Evolutionary conservation across 176 grass and related monocot species (phyloP), one percentile per base, ranked within the genome.

Genomic region (Ensete glaucum): DNA sequence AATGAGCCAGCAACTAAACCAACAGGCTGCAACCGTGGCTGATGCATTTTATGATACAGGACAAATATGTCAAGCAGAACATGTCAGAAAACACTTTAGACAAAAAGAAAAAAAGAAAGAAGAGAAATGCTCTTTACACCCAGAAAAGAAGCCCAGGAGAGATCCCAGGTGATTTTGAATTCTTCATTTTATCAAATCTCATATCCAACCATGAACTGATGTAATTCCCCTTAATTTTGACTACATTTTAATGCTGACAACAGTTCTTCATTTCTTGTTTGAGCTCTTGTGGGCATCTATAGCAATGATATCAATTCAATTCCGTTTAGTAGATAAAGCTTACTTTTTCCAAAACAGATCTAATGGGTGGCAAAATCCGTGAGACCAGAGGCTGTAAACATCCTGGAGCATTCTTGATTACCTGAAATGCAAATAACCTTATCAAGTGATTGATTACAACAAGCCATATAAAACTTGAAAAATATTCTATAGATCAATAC

Each of bases 371-470:
- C 51, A 98, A 85, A 79, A 98, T 85, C 64, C 94, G 88, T 26
- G 83, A 86, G 21, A 98, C 85, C 81, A 98, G 83, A 0, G 88
- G 82, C 34, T 87, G 80, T 80, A 98, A 81, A 43, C 94, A 98
- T 71, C 88, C 84, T 69, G 88, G 88, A 91, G 94, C 84, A 80
- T 85, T 88, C 88, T 98, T 98, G 79, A 98, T 89, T 54, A 88
- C 90, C 94, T 98, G 85, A 58, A 82, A 93, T 88, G 83, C 85
- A 80, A 80, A 79, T 60, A 81, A 87, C 58, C 59, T 67, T 79
- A 67, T 87, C 72, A 86, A 69, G 66, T 81, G 43, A 50, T 70
- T 12, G 15, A 51, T 25, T 27, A 23, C 26, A 74, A 48, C 11
- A 17, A 20, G 9, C 12, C 9, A 60, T 16, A 60, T 17, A 15